Base-by-base conservation (phyloP, 2,329 filamentous ascomycete genomes). In the Colletotrichum coccodes region DNA sequence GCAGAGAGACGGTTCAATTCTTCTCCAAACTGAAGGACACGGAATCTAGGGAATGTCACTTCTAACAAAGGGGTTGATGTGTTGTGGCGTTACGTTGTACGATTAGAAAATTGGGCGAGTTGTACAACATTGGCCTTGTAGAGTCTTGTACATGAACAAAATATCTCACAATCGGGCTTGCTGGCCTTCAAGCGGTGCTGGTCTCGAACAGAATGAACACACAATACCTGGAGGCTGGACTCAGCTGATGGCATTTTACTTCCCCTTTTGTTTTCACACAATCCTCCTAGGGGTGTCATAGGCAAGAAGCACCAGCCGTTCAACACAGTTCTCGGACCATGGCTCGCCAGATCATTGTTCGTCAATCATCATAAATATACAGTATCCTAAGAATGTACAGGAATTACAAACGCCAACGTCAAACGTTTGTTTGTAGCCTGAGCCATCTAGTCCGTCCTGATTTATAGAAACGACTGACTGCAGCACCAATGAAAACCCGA, bases 81-180 rank as follows among this genome's bases (percentile, higher is more conserved):
- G 36, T 47, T 34, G 38, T 44, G 14, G 14, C 16, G 49, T 53
- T 68, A 18, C 16, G 49, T 53, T 68, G 61, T 65, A 68, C 47
- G 65, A 65, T 65, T 44, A 68, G 47, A 32, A 64, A 44, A 46
- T 12, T 12, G 26, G 61, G 60, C 28, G 49, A 65, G 47, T 23
- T 60, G 61, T 65, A 68, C 49, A 68, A 65, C 47, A 60, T 62
- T 30, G 54, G 49, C 65, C 65, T 42, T 50, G 52, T 57, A 54
- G 47, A 60, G 65, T 44, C 47, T 49, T 65, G 61, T 65, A 68
- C 61, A 54, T 60, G 61, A 65, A 46, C 18, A 60, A 18, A 52
- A 23, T 42, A 49, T 46, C 46, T 16, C 28, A 44, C 11, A 44
- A 53, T n/a, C 8, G 23, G 23, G 21, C 6, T 8, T 18, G n/a